Evolutionary conservation across 78 protist species (phyloP).

Genomic region (Polysphondylium violaceum): DNA sequence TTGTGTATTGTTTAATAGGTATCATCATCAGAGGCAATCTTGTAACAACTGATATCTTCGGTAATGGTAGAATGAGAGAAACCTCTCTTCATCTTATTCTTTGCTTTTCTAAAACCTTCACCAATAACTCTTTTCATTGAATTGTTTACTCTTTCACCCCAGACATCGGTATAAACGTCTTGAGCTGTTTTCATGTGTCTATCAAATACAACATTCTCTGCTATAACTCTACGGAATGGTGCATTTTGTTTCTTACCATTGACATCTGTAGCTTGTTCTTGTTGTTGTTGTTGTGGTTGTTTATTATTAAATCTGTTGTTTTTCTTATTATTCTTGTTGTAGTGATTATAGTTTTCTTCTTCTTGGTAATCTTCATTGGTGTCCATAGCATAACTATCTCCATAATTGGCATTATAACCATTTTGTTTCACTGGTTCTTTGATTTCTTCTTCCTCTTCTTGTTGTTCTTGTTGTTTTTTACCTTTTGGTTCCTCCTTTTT

Average conservation of each 20-base stretch:
- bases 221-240: slow-evolving; percentile 71
- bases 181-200: slow-evolving; percentile 19
- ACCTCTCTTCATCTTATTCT: slow-evolving; percentile 72
- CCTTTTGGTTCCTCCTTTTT: neutral
- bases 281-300: slow-evolving; percentile 19
- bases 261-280: no score
- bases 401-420: no score
- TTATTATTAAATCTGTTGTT: slow-evolving; percentile 10
- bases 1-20: neutral
- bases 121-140: slow-evolving; percentile 6
- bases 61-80: slow-evolving; percentile 18
- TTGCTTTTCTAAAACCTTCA: slow-evolving; percentile 49
- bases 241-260: slow-evolving; percentile 27
- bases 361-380: no score
- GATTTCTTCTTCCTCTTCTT: slow-evolving; percentile 7
- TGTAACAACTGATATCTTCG: slow-evolving; percentile 14
- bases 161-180: slow-evolving; percentile 7
- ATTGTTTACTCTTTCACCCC: slow-evolving; percentile 37
- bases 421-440: slow-evolving; percentile 6
- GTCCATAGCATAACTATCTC: no score
- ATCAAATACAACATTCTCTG: slow-evolving; percentile 42
- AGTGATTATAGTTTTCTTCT: neutral
- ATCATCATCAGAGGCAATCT: slow-evolving; percentile 39
- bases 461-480: neutral
- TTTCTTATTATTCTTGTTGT: neutral